These are phyloP conservation scores for Vitis rotundifolia DNA, from an alignment of 164 flowering plant genomes.

Conservation along the genomic window DNA sequence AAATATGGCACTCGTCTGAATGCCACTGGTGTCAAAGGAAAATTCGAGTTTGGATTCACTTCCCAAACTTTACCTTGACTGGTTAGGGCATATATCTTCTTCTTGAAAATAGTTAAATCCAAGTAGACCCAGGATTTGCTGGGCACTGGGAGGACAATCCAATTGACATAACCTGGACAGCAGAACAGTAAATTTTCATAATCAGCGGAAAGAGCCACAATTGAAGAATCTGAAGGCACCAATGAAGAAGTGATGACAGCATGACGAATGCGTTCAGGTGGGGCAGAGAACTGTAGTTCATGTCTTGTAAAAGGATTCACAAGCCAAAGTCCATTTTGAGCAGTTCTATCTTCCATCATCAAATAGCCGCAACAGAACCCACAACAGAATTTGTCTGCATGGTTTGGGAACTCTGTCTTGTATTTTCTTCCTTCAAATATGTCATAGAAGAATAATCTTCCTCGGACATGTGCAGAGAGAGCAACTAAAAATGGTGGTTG, in stretches of 20 bases:
- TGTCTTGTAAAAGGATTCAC: slow-evolving; percentile 11
- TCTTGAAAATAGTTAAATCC: slow-evolving; percentile 15
- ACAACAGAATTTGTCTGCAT: slow-evolving; percentile 1
- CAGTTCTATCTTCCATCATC: slow-evolving; percentile 1
- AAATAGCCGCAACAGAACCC: slow-evolving; percentile 6
- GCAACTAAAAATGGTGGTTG: neutral
- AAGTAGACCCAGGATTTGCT: neutral
- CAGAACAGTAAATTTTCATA: neutral
- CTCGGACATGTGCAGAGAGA: neutral
- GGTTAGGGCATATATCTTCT: slow-evolving; percentile 1
- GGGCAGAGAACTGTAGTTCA: slow-evolving; percentile 1
- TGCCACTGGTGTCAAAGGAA: neutral
- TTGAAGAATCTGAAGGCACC: neutral
- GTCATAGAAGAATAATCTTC: neutral
- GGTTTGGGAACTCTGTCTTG: slow-evolving; percentile 5
- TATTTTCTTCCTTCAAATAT: slow-evolving; percentile 2
- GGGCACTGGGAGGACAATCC: neutral
- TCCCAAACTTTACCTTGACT: neutral
- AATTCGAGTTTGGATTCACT: neutral
- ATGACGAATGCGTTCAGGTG: neutral
- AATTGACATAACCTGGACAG: neutral
- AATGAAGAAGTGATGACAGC: neutral
- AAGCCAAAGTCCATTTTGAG: slow-evolving; percentile 1
- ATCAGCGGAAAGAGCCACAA: neutral
- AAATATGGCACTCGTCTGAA: neutral